Base-by-base conservation (phyloP, 805 yeast genomes). In the Cyberlindnera mississippiensis region DNA sequence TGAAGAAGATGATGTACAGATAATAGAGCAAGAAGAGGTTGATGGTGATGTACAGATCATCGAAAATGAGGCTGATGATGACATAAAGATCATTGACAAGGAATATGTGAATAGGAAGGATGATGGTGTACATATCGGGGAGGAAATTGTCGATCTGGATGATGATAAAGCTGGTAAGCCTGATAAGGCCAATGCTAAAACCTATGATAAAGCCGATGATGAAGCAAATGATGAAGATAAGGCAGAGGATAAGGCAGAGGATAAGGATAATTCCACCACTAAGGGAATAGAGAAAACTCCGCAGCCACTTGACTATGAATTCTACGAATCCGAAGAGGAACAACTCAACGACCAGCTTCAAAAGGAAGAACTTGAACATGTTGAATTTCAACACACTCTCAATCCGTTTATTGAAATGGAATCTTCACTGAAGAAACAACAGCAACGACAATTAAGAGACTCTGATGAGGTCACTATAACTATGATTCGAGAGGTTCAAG, bases 401-500 rank as follows among this genome's bases (percentile, higher is more conserved):
- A 66, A 63, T 40, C 61, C 62, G 3, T 35, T 42, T 36, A 43
- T 38, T 44, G 63, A 60, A 16, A 68, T 71, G 16, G 82, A 73
- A 48, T 69, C 65, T 18, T 59, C 64, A 14, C 63, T 87, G n/a
- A 78, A 72, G 51, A 80, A 78, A 39, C 78, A 82, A 54, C 73
- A 78, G 30, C 74, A 70, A 29, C 80, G 77, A 48, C 87, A 85
- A 26, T 76, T 80, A 44, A 72, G 98, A 52, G 97, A 91, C 60
- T 78, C 97, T 0, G 98, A 93, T 56, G 95, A 85, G 52, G 96
- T 91, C 1, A 85, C 96, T 0, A 75, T 76, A 6, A 76, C 76
- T 2, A 93, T 93, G 97, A 75, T 91, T 18, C 70, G 72, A 29
- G 98, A 93, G 57, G 93, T 95, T 15, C 96, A 93, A 63, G 96